Conservation (phyloP, 345 rosid species). For the Reutealis trisperma region DNA sequence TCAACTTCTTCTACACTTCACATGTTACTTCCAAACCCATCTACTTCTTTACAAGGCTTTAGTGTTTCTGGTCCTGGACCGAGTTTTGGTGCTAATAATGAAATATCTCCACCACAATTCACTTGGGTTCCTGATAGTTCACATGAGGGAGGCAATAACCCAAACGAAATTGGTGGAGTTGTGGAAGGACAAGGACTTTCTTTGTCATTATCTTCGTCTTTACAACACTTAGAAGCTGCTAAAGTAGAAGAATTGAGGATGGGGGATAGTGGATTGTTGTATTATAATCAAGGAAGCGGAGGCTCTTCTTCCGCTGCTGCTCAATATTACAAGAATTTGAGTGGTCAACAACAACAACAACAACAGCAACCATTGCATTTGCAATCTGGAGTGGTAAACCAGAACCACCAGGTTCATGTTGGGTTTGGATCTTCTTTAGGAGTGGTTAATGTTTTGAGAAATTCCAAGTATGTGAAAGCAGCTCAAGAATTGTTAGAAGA, state of each 20-base stretch:
- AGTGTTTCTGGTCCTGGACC: constrained; percentile 32
- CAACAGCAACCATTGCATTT: constrained; percentile 39
- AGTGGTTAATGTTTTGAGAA: constrained; percentile 63
- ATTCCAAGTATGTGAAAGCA: constrained; percentile 70
- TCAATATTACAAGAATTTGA: constrained; percentile 49
- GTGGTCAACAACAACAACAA: constrained; percentile 26
- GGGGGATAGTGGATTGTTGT: constrained; percentile 53
- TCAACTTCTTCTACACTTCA: constrained; percentile 71
- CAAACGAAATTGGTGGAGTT: constrained; percentile 51
- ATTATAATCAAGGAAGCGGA: constrained; percentile 34
- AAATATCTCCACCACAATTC: constrained; percentile 54
- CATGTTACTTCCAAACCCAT: constrained; percentile 75
- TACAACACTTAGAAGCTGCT: constrained; percentile 78
- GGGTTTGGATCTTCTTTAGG: constrained; percentile 65
- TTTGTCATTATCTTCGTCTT: constrained; percentile 71
- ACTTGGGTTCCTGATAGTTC: constrained; percentile 61
- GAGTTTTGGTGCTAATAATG: constrained; percentile 30
- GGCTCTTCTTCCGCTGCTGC: constrained; percentile 39
- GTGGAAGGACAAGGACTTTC: constrained; percentile 91
- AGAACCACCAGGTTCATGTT: constrained; percentile 45
- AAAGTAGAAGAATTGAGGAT: constrained; percentile 80
- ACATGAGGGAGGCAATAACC: constrained; percentile 43
- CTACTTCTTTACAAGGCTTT: constrained; percentile 55
- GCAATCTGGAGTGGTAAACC: constrained; percentile 34
- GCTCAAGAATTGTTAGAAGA: constrained; percentile 92